Evolutionary conservation across 2,329 filamentous ascomycete genomes (phyloP).

Genomic region (Colletotrichum musicola): DNA sequence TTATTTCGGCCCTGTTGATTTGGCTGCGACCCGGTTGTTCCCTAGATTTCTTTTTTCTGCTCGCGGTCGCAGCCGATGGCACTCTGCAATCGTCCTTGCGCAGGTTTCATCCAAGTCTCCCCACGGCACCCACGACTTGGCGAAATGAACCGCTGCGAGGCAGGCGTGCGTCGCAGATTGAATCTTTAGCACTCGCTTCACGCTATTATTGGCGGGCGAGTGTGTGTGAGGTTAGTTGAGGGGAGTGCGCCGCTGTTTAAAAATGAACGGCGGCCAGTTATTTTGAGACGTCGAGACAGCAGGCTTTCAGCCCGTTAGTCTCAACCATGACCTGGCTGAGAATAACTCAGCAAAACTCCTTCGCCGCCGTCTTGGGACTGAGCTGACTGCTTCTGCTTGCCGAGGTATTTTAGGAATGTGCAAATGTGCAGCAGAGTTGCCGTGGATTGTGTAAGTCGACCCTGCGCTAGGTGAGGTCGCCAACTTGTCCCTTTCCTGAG

Average conservation of each 20-base stretch:
- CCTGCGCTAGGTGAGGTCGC: too few species aligned
- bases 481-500: too few species aligned
- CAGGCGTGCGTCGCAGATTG: constrained; percentile 19
- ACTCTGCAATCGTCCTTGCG: constrained; percentile 20
- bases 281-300: neutral
- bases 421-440: too few species aligned
- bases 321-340: neutral
- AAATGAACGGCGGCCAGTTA: constrained; percentile 1
- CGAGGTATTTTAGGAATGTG: too few species aligned
- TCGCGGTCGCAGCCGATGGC: constrained; percentile 6
- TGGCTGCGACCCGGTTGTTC: too few species aligned
- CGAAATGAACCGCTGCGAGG: constrained; percentile 14
- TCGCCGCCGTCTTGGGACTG: too few species aligned
- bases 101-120: constrained; percentile 15
- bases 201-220: constrained; percentile 5
- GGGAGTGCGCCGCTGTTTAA: constrained; percentile 1
- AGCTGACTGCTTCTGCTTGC: too few species aligned
- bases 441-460: too few species aligned
- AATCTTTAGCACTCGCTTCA: neutral
- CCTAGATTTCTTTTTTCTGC: neutral
- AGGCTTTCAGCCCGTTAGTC: neutral
- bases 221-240: neutral
- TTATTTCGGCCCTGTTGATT: constrained; percentile 34
- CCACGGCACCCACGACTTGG: constrained; percentile 14
- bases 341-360: too few species aligned